Evolutionary conservation across 495 filamentous ascomycete genomes (phyloP), one percentile per base, ranked within the genome.

Genomic region (Lichenothelia convexa): DNA sequence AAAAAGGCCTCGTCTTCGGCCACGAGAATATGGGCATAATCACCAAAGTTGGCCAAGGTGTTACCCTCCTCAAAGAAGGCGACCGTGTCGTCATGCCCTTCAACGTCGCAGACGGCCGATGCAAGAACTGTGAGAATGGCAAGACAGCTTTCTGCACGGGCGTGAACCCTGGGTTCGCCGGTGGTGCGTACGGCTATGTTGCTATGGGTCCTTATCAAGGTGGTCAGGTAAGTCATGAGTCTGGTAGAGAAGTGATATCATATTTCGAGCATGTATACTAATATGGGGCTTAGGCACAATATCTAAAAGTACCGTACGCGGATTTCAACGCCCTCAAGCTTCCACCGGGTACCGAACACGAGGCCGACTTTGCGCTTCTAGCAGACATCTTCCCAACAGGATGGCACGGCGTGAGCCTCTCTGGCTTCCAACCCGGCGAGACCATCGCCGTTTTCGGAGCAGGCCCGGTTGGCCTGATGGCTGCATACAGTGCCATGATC

Each of bases 171-270:
- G 66, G 68, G 0, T 71, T 72, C 47, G 68, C 68, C 6, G 67
- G 69, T 18, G 69, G 68, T 15, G 65, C 67, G 34, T 73, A 71
- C 45, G 67, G 68, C 41, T 71, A 71, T 32, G 67, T 71, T n/a
- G 60, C 64, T 8, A 71, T 71, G 67, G 67, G 69, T 2, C 68
- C 67, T 2, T 71, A 71, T 45, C 60, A 61, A 21, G 66, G 65
- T 35, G 59, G 63, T 32, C 55, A 47, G 24, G 24, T 29, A 31
- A 31, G 36, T 35, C 1, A 33, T 24, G 32, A 11, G 7, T 39
- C n/a, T n/a, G n/a, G n/a, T n/a, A n/a, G n/a, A n/a, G n/a, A n/a
- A n/a, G n/a, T n/a, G n/a, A n/a, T n/a, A n/a, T n/a, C n/a, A n/a
- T n/a, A n/a, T n/a, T n/a, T n/a, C n/a, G n/a, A n/a, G n/a, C n/a